Conservation (phyloP, 371 early-diverging fungal species). For the Syncephalis plumigaleata region DNA sequence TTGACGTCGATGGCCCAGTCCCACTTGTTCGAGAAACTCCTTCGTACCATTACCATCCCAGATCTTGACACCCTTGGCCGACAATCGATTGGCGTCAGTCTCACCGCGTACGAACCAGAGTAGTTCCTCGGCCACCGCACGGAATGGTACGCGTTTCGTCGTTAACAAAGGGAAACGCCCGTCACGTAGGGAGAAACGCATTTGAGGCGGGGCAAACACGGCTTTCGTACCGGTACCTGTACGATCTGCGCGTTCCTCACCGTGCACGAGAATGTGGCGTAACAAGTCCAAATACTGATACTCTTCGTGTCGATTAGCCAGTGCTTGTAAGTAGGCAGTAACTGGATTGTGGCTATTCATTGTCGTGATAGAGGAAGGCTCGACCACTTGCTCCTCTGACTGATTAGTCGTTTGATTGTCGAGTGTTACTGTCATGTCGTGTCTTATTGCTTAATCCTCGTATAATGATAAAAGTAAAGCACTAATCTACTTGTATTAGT, state of each 20-base stretch:
- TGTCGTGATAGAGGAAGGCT: too few relatives aligned
- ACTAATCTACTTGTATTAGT: too few relatives aligned
- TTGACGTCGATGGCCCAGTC: constrained; percentile 59
- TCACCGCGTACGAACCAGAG: constrained; percentile 95
- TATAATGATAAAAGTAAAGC: too few relatives aligned
- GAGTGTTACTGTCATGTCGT: too few relatives aligned
- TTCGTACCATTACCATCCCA: constrained; percentile 98
- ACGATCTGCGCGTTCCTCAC: constrained; percentile 72
- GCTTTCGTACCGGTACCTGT: constrained; percentile 96
- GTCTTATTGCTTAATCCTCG: too few relatives aligned
- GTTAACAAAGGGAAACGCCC: constrained; percentile 87
- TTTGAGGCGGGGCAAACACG: constrained; percentile 83
- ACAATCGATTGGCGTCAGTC: constrained; percentile 71
- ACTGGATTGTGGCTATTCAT: too few relatives aligned
- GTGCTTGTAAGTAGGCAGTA: too few relatives aligned
- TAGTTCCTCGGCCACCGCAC: constrained; percentile 91
- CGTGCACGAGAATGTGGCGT: constrained; percentile 55
- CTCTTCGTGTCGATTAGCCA: constrained; percentile 22
- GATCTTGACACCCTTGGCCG: constrained; percentile 79
- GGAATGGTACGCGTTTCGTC: constrained; percentile 89
- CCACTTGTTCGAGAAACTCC: constrained; percentile 76
- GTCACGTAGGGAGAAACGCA: constrained; percentile 76
- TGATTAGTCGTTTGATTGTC: too few relatives aligned
- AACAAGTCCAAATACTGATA: constrained; percentile 83
- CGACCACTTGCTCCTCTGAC: too few relatives aligned